Conservation (phyloP, 1,139 yeast genomes). For the Protomyces inundatus region DNA sequence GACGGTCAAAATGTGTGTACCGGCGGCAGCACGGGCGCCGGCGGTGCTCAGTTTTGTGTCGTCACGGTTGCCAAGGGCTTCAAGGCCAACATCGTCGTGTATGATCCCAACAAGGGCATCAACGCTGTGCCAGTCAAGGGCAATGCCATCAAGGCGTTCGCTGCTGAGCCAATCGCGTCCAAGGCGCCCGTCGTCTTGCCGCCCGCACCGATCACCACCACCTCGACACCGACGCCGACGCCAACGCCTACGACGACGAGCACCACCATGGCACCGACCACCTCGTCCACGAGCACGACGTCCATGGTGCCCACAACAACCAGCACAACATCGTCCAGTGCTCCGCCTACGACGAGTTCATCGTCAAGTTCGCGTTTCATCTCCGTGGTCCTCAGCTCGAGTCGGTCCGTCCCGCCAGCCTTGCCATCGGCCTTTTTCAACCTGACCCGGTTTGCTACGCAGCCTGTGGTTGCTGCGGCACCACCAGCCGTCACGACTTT, state of each 20-base stretch:
- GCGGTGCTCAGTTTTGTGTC: conserved; percentile 73
- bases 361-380: conserved; percentile 4
- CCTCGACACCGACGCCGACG: not conserved
- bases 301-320: not conserved
- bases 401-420: not conserved
- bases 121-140: not conserved
- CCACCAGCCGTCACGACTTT: conserved; percentile 1
- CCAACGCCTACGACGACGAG: conserved; percentile 28
- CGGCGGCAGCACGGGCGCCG: conserved; percentile 46
- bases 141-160: not conserved
- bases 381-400: not conserved
- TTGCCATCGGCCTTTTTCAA: conserved; percentile 1
- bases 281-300: conserved; percentile 24
- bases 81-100: conserved; percentile 68
- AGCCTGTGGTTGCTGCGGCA: not conserved
- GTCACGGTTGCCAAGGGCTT: conserved; percentile 66
- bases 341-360: conserved; percentile 26
- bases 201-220: not conserved
- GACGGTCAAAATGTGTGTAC: conserved; percentile 54
- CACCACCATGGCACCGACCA: conserved; percentile 32
- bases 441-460: not conserved
- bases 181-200: not conserved
- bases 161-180: not conserved
- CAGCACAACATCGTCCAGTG: conserved; percentile 30
- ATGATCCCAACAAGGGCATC: conserved; percentile 35